Evolutionary conservation across 1,284 basidiomycete genomes (phyloP).

Genomic region (Trichosporon asahii): DNA sequence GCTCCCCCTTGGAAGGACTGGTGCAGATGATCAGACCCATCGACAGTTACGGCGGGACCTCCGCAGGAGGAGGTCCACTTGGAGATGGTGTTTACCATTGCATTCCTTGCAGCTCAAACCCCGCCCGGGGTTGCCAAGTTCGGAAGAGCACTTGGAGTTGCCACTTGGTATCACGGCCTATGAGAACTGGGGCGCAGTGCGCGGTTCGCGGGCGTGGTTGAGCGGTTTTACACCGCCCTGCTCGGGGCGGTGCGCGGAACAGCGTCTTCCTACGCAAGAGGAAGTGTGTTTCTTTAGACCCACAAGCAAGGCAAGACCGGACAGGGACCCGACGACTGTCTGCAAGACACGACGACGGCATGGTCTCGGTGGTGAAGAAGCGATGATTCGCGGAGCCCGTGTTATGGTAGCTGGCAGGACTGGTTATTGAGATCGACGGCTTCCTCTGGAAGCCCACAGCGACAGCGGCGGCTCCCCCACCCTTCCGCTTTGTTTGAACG

Average conservation of each 20-base stretch:
- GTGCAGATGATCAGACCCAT: conserved; percentile 1
- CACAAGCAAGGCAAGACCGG: not conserved
- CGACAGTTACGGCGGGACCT: not conserved
- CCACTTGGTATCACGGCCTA: not conserved
- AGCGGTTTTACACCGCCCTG: not conserved
- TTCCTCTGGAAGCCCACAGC: not conserved
- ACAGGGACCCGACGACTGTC: conserved; percentile 6
- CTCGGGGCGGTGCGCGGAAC: not conserved
- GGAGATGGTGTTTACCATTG: not conserved
- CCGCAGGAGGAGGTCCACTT: not conserved
- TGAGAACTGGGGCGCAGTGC: not conserved
- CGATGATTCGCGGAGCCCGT: conserved; percentile 4
- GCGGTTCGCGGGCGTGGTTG: not conserved
- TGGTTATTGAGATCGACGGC: not conserved
- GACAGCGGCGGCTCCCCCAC: conserved; percentile 4
- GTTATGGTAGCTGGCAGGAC: conserved; percentile 1
- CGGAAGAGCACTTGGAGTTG: not conserved
- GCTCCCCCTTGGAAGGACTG: not conserved
- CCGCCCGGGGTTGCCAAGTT: not conserved
- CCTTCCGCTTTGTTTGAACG: conserved; percentile 9
- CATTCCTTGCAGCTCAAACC: not conserved
- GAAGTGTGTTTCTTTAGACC: not conserved
- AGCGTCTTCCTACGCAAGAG: not conserved
- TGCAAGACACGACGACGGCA: not conserved
- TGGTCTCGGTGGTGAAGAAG: conserved; percentile 8